phyloP scores from a whole-genome alignment of 139 green algal species.

The Tetraselmis chui region DNA sequence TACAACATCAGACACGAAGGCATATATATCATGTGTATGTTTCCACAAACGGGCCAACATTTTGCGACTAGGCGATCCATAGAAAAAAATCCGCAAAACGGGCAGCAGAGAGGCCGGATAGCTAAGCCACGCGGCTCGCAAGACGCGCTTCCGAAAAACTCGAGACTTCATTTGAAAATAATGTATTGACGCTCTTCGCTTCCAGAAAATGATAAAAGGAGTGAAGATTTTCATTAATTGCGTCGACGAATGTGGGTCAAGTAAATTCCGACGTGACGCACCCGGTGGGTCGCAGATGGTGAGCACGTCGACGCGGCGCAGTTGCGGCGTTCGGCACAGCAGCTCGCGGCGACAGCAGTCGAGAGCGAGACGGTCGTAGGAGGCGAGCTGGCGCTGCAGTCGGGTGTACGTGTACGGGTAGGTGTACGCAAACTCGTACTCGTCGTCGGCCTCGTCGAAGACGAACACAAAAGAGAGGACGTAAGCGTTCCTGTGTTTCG shows the following conservation, averaged over 20 bases:
- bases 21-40: too few species aligned
- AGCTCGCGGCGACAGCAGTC: slow-evolving; percentile 24
- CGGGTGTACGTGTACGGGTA: slow-evolving; percentile 18
- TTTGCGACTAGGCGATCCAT: too few species aligned
- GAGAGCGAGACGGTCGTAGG: slow-evolving; percentile 12
- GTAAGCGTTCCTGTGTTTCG: slow-evolving; percentile 19
- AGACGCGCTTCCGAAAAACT: too few species aligned
- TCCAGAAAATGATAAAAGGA: too few species aligned
- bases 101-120: background rate
- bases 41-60: too few species aligned
- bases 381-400: slow-evolving; percentile 23
- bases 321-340: slow-evolving; percentile 24
- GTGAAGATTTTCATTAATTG: too few species aligned
- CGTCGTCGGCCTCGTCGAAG: slow-evolving; percentile 29
- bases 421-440: slow-evolving; percentile 43
- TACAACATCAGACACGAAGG: too few species aligned
- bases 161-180: too few species aligned
- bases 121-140: too few species aligned
- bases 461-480: slow-evolving; percentile 31
- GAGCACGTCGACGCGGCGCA: slow-evolving; percentile 20
- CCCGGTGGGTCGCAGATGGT: slow-evolving; percentile 15
- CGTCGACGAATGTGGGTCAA: too few species aligned
- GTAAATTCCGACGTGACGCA: too few species aligned
- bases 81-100: background rate
- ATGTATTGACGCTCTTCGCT: too few species aligned